phyloP scores from a whole-genome alignment of 2,329 filamentous ascomycete species.

The Thelonectria olida region DNA sequence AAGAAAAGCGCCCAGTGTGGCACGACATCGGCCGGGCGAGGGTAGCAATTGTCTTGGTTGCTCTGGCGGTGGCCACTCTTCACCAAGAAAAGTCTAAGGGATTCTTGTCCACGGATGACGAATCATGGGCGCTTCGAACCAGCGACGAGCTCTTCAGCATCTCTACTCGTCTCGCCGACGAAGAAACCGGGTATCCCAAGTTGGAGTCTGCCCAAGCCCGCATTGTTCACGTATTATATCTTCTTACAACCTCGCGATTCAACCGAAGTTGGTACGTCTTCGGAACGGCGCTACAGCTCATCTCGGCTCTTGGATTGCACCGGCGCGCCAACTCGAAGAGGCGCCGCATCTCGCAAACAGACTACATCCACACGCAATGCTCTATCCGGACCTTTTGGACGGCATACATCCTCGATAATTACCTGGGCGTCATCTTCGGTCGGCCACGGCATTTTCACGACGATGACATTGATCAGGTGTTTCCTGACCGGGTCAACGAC shows the following conservation, averaged over 20 bases:
- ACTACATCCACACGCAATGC: conserved; percentile 60
- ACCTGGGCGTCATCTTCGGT: conserved; percentile 70
- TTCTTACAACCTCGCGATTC: conserved; percentile 66
- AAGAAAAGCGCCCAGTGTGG: conserved; percentile 47
- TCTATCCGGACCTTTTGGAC: conserved; percentile 69
- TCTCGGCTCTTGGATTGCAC: conserved; percentile 53
- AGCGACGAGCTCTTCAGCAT: conserved; percentile 55
- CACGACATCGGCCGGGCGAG: conserved; percentile 53
- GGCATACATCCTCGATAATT: conserved; percentile 70
- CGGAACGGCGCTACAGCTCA: conserved; percentile 63
- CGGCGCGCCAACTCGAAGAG: conserved; percentile 35
- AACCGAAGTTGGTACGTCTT: conserved; percentile 71
- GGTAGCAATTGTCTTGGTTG: conserved; percentile 57
- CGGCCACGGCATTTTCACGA: conserved; percentile 69
- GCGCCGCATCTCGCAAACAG: conserved; percentile 27
- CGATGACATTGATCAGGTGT: conserved; percentile 69
- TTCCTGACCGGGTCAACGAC: conserved; percentile 65
- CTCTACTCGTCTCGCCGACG: conserved; percentile 51
- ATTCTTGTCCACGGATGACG: conserved; percentile 33
- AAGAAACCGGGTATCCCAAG: conserved; percentile 62
- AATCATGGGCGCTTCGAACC: conserved; percentile 36
- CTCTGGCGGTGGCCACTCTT: conserved; percentile 58
- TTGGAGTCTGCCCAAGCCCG: conserved; percentile 67
- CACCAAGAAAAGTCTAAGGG: conserved; percentile 52
- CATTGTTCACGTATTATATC: conserved; percentile 65